Evolutionary conservation across 495 filamentous ascomycete genomes (phyloP).

Genomic region (Aspergillus mulundensis): DNA sequence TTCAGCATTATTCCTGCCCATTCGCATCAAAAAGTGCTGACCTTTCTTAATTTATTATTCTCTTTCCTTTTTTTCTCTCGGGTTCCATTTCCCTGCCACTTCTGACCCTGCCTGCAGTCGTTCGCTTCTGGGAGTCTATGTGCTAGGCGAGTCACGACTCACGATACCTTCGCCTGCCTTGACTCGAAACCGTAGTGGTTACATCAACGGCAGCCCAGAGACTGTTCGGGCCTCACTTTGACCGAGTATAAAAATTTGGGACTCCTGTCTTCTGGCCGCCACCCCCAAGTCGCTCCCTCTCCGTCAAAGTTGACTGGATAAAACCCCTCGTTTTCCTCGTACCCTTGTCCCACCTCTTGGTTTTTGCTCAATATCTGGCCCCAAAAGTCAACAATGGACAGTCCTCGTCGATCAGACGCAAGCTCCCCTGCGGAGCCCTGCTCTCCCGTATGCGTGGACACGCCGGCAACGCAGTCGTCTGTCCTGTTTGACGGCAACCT

Average conservation of each 20-base stretch:
- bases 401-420: conserved; percentile 29
- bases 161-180: conserved; percentile 22
- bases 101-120: conserved; percentile 16
- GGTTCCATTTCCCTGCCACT: background rate
- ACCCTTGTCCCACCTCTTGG: conserved; percentile 9
- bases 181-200: conserved; percentile 18
- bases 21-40: conserved; percentile 17
- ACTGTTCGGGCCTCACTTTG: conserved; percentile 8
- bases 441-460: conserved; percentile 33
- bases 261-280: conserved; percentile 16
- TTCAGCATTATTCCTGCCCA: conserved; percentile 11
- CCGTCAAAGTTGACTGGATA: conserved; percentile 7
- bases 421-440: conserved; percentile 33
- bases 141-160: conserved; percentile 19
- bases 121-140: conserved; percentile 16
- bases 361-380: conserved; percentile 6
- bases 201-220: conserved; percentile 20
- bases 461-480: conserved; percentile 40
- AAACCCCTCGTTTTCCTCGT: conserved; percentile 3
- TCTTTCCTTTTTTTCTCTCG: conserved; percentile 7
- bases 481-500: conserved; percentile 39
- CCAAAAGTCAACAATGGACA: conserved; percentile 26
- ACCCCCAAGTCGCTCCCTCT: conserved; percentile 14
- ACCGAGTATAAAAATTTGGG: conserved; percentile 25
- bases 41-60: conserved; percentile 14